These are phyloP conservation scores for Aphanoascus verrucosus DNA, from an alignment of 2,329 filamentous ascomycete species.

Conservation along the genomic window DNA sequence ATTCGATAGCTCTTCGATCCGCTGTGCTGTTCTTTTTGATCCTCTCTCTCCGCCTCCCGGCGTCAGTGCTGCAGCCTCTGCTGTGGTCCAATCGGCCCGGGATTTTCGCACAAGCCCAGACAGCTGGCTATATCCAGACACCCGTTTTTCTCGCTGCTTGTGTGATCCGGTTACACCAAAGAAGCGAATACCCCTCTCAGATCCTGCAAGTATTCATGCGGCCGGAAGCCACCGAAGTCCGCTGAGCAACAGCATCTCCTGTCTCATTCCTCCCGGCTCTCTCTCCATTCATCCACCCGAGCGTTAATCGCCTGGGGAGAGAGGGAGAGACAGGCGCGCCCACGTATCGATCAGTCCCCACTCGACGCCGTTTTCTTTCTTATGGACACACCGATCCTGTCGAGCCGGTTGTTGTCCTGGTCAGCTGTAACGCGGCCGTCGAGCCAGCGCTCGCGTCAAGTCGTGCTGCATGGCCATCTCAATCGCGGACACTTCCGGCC, in stretches of 20 bases:
- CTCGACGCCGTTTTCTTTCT: conserved; percentile 11
- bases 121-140: background rate
- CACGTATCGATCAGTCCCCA: background rate
- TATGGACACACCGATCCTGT: conserved; percentile 30
- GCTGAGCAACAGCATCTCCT: background rate
- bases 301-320: background rate
- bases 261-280: background rate
- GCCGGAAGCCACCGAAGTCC: background rate
- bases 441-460: conserved; percentile 20
- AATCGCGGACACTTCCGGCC: conserved; percentile 31
- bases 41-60: background rate
- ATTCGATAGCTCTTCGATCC: background rate
- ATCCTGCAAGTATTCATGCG: background rate
- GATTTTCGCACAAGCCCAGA: background rate
- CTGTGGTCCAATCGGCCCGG: background rate
- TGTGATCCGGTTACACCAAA: conserved; percentile 4
- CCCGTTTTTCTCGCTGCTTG: background rate
- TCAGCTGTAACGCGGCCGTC: conserved; percentile 24
- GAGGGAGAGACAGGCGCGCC: background rate
- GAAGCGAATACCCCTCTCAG: conserved; percentile 2
- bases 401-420: conserved; percentile 29
- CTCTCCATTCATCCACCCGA: background rate
- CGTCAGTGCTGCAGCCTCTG: background rate
- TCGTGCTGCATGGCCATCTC: conserved; percentile 35
- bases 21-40: background rate